phyloP scores from a whole-genome alignment of 345 rosid genomes.

The Arabidopsis thaliana region DNA sequence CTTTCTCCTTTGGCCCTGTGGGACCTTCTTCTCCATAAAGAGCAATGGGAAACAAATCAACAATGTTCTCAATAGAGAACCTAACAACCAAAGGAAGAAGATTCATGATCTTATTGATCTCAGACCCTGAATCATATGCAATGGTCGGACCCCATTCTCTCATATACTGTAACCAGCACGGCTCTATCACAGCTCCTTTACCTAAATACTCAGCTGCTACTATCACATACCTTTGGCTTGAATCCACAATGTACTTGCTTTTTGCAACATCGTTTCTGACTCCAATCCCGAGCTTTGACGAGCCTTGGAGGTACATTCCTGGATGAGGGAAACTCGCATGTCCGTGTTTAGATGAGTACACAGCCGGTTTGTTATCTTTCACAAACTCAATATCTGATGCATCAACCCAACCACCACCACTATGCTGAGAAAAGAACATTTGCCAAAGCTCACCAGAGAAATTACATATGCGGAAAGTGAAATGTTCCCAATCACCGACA shows the following conservation, averaged over 20 bases:
- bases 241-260: conserved; percentile 66
- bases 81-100: conserved; percentile 72
- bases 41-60: conserved; percentile 84
- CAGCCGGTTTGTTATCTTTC: conserved; percentile 58
- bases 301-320: conserved; percentile 83
- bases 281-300: conserved; percentile 77
- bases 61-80: conserved; percentile 74
- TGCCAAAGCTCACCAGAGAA: conserved; percentile 85
- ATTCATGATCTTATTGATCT: conserved; percentile 68
- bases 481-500: conserved; percentile 93
- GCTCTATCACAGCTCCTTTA: conserved; percentile 61
- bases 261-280: conserved; percentile 67
- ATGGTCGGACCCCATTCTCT: conserved; percentile 95
- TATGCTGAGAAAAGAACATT: conserved; percentile 82
- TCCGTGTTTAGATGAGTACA: conserved; percentile 82
- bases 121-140: conserved; percentile 77
- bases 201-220: conserved; percentile 86
- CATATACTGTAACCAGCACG: conserved; percentile 90
- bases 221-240: conserved; percentile 68
- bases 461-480: conserved; percentile 82
- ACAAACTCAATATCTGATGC: conserved; percentile 71
- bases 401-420: conserved; percentile 86
- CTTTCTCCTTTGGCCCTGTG: conserved; percentile 92
- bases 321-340: conserved; percentile 91
- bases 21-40: conserved; percentile 98